A percentile compares a stretch with the other conserved stretches of the same genome.
phyloP scores from a whole-genome alignment of 1,284 basidiomycete genomes.

The Sporisorium scitamineum region DNA sequence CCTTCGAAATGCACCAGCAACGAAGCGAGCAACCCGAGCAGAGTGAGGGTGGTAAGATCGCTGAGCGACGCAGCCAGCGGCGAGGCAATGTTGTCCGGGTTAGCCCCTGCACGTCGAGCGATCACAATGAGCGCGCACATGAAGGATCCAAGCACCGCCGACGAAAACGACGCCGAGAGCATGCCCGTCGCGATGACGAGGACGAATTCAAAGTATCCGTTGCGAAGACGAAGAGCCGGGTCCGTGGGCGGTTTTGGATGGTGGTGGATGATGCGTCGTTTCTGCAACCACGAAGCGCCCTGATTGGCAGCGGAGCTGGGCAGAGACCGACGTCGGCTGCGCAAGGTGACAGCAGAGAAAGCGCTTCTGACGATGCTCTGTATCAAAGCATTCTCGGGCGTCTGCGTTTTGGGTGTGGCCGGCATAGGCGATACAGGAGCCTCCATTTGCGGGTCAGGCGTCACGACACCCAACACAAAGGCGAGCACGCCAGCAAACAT shows the following conservation, averaged over 20 bases:
- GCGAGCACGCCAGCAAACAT: slow-evolving; percentile 85
- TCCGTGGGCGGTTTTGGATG: slow-evolving; percentile 64
- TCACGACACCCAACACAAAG: slow-evolving; percentile 76
- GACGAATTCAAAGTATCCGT: slow-evolving; percentile 74
- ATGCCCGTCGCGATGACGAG: slow-evolving; percentile 90
- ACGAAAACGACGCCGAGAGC: slow-evolving; percentile 85
- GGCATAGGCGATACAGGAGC: slow-evolving; percentile 16
- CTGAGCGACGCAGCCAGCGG: slow-evolving; percentile 92
- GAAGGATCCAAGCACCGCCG: slow-evolving; percentile 86
- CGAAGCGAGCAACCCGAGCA: slow-evolving; percentile 68
- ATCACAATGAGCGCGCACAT: slow-evolving; percentile 88
- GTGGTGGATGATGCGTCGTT: slow-evolving; percentile 65
- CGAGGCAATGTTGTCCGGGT: slow-evolving; percentile 96
- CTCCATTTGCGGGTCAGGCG: slow-evolving; percentile 29
- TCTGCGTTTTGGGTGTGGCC: slow-evolving; percentile 9
- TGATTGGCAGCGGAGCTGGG: background rate
- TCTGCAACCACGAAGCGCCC: slow-evolving; percentile 15
- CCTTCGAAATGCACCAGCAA: slow-evolving; percentile 68
- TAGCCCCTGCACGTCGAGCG: slow-evolving; percentile 80
- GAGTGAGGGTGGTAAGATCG: slow-evolving; percentile 82
- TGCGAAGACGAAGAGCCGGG: slow-evolving; percentile 62
- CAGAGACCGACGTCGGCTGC: slow-evolving; percentile 35
- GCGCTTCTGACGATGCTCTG: slow-evolving; percentile 28
- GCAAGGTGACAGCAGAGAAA: slow-evolving; percentile 30
- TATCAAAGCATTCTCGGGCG: slow-evolving; percentile 40